phyloP scores from a whole-genome alignment of 2,329 filamentous ascomycete species.

The Stagonosporopsis cucurbitacearum region DNA sequence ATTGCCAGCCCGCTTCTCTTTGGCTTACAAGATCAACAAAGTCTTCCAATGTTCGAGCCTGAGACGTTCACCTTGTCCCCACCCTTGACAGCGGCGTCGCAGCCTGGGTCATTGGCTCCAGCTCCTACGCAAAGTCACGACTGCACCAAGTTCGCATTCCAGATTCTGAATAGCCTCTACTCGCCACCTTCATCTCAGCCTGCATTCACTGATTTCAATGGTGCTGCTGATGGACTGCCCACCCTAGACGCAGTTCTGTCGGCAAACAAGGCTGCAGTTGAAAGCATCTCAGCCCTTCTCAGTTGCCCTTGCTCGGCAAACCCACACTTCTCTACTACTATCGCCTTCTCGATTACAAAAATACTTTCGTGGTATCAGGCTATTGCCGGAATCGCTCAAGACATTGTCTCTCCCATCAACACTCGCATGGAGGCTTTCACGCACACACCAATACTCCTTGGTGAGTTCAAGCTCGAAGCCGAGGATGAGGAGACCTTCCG shows the following conservation, averaged over 20 bases:
- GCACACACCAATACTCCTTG: constrained; percentile 34
- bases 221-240: constrained; percentile 33
- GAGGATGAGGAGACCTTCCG: constrained; percentile 43
- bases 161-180: constrained; percentile 44
- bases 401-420: constrained; percentile 24
- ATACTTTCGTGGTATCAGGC: constrained; percentile 49
- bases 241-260: constrained; percentile 42
- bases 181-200: constrained; percentile 37
- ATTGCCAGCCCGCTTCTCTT: constrained; percentile 35
- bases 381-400: constrained; percentile 36
- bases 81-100: constrained; percentile 30
- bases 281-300: constrained; percentile 43
- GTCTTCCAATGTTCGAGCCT: constrained; percentile 22
- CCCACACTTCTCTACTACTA: constrained; percentile 48
- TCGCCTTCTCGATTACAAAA: constrained; percentile 44
- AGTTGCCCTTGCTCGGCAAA: constrained; percentile 45
- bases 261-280: constrained; percentile 43
- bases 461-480: constrained; percentile 32
- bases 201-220: constrained; percentile 34
- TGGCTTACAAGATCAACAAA: constrained; percentile 33
- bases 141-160: constrained; percentile 47
- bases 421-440: constrained; percentile 40
- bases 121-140: constrained; percentile 38
- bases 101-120: constrained; percentile 37
- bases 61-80: constrained; percentile 15